Conservation (phyloP, 2,329 filamentous ascomycete genomes). For the Alternaria arborescens region DNA sequence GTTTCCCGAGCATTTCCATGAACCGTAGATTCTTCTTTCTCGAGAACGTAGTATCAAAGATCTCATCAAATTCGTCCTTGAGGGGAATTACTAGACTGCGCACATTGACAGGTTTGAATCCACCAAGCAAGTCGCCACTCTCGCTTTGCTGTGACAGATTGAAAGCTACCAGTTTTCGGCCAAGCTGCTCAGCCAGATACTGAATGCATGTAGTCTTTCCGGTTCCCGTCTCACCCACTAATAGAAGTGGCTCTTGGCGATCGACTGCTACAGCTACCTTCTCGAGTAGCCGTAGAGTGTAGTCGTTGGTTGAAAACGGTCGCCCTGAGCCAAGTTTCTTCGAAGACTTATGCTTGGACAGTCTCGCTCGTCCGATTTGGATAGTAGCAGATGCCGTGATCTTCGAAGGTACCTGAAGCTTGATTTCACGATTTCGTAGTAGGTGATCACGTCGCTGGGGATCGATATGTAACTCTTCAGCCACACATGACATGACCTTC, state of each 20-base stretch:
- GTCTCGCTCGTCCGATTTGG: slow-evolving; percentile 55
- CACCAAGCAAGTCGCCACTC: slow-evolving; percentile 91
- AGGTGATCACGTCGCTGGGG: slow-evolving; percentile 82
- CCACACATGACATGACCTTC: slow-evolving; percentile 73
- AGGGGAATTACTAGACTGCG: slow-evolving; percentile 86
- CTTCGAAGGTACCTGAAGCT: slow-evolving; percentile 54
- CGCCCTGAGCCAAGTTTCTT: slow-evolving; percentile 50
- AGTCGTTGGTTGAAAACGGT: slow-evolving; percentile 89
- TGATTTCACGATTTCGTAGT: slow-evolving; percentile 76
- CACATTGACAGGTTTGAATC: slow-evolving; percentile 94
- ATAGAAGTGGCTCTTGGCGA: slow-evolving; percentile 84
- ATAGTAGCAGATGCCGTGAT: slow-evolving; percentile 37
- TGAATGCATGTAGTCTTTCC: slow-evolving; percentile 98
- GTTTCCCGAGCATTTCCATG: slow-evolving; percentile 80
- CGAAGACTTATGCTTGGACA: slow-evolving; percentile 52
- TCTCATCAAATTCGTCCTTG: slow-evolving; percentile 90
- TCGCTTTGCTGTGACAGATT: slow-evolving; percentile 99
- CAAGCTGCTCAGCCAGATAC: slow-evolving; percentile 83
- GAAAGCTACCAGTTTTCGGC: slow-evolving; percentile 87
- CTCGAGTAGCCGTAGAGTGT: slow-evolving; percentile 85
- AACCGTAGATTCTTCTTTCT: slow-evolving; percentile 84
- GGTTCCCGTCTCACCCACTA: slow-evolving; percentile 99
- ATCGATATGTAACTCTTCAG: slow-evolving; percentile 86
- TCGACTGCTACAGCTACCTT: slow-evolving; percentile 85
- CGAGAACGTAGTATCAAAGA: slow-evolving; percentile 89